Conservation (phyloP, 1,284 basidiomycete genomes). For the Trichosporon sp. region DNA sequence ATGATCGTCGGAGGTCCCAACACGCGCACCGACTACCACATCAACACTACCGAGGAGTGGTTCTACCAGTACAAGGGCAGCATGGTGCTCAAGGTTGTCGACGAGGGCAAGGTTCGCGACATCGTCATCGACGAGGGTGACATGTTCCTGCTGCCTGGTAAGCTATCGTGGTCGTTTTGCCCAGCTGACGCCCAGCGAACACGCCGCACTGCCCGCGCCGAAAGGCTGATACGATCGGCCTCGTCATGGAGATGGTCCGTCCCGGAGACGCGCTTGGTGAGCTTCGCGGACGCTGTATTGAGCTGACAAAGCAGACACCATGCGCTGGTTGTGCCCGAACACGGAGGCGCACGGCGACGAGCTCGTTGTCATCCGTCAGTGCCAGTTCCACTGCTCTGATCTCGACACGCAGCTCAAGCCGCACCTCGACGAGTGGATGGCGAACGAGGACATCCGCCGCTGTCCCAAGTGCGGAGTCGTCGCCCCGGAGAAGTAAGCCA, state of each 20-base stretch:
- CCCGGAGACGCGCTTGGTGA: constrained; percentile 62
- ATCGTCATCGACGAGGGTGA: constrained; percentile 90
- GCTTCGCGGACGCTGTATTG: constrained; percentile 25
- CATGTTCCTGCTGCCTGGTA: constrained; percentile 92
- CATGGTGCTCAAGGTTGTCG: constrained; percentile 85
- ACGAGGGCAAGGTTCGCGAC: constrained; percentile 82
- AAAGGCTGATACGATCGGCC: constrained; percentile 84
- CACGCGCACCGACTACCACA: constrained; percentile 85
- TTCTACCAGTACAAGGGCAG: constrained; percentile 92
- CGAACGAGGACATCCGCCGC: constrained; percentile 64
- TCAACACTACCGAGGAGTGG: constrained; percentile 96
- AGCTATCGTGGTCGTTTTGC: constrained; percentile 33
- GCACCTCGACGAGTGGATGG: constrained; percentile 77
- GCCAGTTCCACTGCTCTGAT: constrained; percentile 84
- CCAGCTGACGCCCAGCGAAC: constrained; percentile 64
- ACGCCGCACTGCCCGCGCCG: constrained; percentile 94
- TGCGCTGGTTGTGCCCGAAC: constrained; percentile 88
- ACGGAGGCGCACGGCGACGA: constrained; percentile 64
- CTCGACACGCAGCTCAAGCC: constrained; percentile 93
- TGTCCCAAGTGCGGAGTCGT: constrained; percentile 71
- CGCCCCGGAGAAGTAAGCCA: constrained; percentile 57
- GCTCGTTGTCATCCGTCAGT: constrained; percentile 83
- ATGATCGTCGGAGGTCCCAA: constrained; percentile 95
- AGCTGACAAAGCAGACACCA: constrained; percentile 65
- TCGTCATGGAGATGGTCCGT: constrained; percentile 91